Base-by-base conservation (phyloP, 306 rosid species). In the Cercis canadensis region DNA sequence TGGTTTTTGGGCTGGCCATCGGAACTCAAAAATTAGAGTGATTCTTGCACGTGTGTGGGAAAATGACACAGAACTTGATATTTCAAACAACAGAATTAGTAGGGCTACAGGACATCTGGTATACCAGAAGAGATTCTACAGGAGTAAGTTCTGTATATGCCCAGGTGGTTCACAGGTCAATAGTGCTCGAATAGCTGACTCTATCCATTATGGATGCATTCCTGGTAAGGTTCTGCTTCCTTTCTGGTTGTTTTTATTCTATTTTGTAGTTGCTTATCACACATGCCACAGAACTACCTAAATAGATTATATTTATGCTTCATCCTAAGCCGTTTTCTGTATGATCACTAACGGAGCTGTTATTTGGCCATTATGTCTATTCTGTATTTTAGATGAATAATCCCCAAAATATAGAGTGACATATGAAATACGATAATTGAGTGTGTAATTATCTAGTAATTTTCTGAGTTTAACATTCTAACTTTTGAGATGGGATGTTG, bases 131-230 rank as follows among this genome's bases (percentile, higher is more conserved):
- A 84, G 87, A 81, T 94, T 94, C 71, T 94, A 94, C 77, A 81
- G 69, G 54, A 94, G 86, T 40, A 94, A 89, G 76, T 91, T 87
- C 75, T 94, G 97, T 79, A 89, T 94, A 69, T 94, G 99, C 82
- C 99, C 99, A 49, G 97, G 99, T 45, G 99, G 99, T 67, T 94
- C 99, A 37, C 97, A 94, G 80, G 99, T 94, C 65, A 94, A 94
- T 68, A 94, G 99, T 79, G 97, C 99, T 67, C 97, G 99, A 40
- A 88, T 89, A 72, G 73, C 92, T 33, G 99, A 94, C 71, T 87
- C 96, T 73, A 94, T 94, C 74, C 99, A 94, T 82, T 94, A 87
- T 77, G 99, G 99, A 77, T 94, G 99, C 83, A 85, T 89, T 53
- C 99, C 99, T 19, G 99, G 99, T 94, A 69, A 78, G 88, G 71